Evolutionary conservation across 768 basidiomycete species (phyloP).

Genomic region (Russula sp.): DNA sequence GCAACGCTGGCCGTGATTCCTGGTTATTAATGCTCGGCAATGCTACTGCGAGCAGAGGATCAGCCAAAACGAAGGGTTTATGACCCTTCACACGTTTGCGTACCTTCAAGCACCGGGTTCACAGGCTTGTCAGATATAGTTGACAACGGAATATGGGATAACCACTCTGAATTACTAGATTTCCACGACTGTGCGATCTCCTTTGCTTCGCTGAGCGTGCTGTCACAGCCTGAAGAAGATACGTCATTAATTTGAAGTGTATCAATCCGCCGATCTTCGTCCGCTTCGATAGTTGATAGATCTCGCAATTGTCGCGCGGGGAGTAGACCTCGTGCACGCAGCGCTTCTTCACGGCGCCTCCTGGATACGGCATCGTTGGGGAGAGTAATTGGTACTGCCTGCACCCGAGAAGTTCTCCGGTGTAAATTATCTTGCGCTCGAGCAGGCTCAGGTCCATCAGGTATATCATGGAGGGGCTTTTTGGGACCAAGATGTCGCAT

Average conservation of each 20-base stretch:
- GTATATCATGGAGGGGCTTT: neutral
- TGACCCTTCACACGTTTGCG: neutral
- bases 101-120: slow-evolving; percentile 6
- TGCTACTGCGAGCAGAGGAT: neutral
- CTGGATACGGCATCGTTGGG: slow-evolving; percentile 11
- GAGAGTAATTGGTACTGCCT: slow-evolving; percentile 12
- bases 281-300: slow-evolving; percentile 22
- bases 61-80: neutral
- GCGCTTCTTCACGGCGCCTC: slow-evolving; percentile 18
- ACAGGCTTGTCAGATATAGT: neutral
- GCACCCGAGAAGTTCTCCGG: neutral
- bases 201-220: slow-evolving; percentile 8
- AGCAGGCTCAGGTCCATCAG: neutral
- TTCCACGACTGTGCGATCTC: slow-evolving; percentile 20
- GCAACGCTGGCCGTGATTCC: neutral
- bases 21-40: neutral
- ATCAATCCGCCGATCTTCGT: slow-evolving; percentile 14
- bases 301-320: neutral
- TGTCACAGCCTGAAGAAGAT: neutral
- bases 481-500: neutral
- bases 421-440: neutral
- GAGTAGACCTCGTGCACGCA: slow-evolving; percentile 21
- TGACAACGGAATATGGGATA: neutral
- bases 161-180: neutral
- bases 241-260: neutral